Evolutionary conservation across 2,329 filamentous ascomycete species (phyloP), one percentile per base, ranked within the genome.

Genomic region (Microcyclospora tardicrescens): DNA sequence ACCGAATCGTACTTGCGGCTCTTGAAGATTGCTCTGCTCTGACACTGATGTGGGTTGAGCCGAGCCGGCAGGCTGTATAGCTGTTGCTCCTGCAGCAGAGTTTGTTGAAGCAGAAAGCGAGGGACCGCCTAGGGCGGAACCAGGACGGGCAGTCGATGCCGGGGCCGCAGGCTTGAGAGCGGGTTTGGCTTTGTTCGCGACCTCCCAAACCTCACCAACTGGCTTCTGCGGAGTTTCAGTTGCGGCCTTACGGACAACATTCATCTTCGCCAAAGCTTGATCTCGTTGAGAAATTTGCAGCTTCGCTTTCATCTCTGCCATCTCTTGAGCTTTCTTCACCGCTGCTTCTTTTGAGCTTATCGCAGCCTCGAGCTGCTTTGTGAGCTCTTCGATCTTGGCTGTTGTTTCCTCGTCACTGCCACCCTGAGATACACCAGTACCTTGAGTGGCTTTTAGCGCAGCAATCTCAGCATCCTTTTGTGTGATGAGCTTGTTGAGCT

Each of bases 121-220:
- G 38, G 14, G 28, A 33, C 27, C 15, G 33, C 16, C n/a, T 37
- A 33, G 12, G 30, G 32, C 12, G 32, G 27, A 5, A 24, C 19
- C 41, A 34, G 19, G 32, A 12, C 19, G 16, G 14, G 33, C 14
- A 37, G 40, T 14, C 14, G 32, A 10, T 12, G 16, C 31, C 12
- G 27, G 36, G 33, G 44, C 32, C 27, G 44, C n/a, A 8, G 44
- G 34, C 28, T 24, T 43, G 15, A 51, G 51, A 31, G 55, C 40
- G 33, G 55, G 48, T 37, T 58, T 52, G 14, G 76, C 72, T 38
- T 63, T 67, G 61, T 89, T 87, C 0, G 81, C 86, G 38, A 83
- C 65, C 46, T 81, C 77, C 83, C 84, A 95, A 0, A 95, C 87
- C 60, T 95, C 86, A 9, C 67, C 74, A 3, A 96, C 85, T 0